Evolutionary conservation across 2,329 filamentous ascomycete genomes (phyloP).

Genomic region (Cordyceps fumosorosea): DNA sequence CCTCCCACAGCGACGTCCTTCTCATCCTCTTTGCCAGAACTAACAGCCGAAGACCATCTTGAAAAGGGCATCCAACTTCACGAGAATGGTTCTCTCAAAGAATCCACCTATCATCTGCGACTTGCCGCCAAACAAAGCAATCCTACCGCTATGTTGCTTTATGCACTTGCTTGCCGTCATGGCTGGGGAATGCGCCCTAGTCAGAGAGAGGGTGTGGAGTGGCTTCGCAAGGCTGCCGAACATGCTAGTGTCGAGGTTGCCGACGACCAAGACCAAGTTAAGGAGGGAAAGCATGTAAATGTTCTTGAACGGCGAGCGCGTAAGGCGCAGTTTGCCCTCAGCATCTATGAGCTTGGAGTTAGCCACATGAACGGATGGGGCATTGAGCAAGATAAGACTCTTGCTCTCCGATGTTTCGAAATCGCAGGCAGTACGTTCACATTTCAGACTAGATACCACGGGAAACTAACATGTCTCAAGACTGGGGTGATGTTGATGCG

Average conservation of each 20-base stretch:
- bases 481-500: conserved; percentile 92
- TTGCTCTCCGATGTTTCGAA: conserved; percentile 90
- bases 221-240: conserved; percentile 88
- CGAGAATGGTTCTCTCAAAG: conserved; percentile 77
- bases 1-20: conserved; percentile 35
- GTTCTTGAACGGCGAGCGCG: conserved; percentile 69
- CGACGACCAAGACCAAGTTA: conserved; percentile 64
- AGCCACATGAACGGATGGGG: conserved; percentile 99
- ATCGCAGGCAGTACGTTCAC: conserved; percentile 73
- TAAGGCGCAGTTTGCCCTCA: conserved; percentile 88
- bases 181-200: conserved; percentile 97
- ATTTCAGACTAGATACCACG: neutral
- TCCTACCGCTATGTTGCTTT: conserved; percentile 91
- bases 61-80: conserved; percentile 86
- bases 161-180: conserved; percentile 88
- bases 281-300: conserved; percentile 59
- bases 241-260: conserved; percentile 75
- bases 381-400: conserved; percentile 80
- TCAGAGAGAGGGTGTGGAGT: conserved; percentile 80
- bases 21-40: conserved; percentile 56
- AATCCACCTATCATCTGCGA: conserved; percentile 93
- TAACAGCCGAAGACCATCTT: conserved; percentile 82
- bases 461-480: conserved; percentile 33
- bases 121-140: conserved; percentile 80
- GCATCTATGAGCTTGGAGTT: conserved; percentile 92